Evolutionary conservation across 345 rosid species (phyloP).

Genomic region (Salix dunnii): DNA sequence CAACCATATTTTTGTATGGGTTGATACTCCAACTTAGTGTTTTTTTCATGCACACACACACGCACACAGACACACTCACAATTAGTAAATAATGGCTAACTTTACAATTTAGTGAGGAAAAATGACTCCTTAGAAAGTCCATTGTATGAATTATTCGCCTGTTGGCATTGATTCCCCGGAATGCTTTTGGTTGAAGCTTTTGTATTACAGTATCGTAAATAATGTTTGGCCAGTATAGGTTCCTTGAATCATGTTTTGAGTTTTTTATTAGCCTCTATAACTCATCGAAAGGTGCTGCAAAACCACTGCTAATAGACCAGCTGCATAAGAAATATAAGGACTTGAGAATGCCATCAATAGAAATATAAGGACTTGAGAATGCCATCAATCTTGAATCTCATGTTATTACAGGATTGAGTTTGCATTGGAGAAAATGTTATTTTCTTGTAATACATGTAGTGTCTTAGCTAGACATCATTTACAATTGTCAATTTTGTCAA

Average conservation of each 20-base stretch:
- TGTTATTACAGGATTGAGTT: background rate
- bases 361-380: no score
- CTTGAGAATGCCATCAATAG: no score
- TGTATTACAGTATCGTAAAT: background rate
- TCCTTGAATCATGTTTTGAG: background rate
- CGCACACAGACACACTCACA: no score
- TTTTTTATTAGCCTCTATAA: background rate
- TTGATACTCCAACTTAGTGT: background rate
- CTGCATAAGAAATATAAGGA: background rate
- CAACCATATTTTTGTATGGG: background rate
- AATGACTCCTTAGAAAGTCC: background rate
- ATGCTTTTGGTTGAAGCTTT: background rate
- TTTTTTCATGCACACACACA: background rate
- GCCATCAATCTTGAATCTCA: background rate
- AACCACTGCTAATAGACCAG: background rate
- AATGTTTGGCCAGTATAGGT: background rate
- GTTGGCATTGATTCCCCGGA: background rate
- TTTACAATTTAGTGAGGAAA: background rate
- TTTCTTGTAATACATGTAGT: background rate
- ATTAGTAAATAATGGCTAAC: background rate
- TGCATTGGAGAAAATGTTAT: background rate
- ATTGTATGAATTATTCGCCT: background rate
- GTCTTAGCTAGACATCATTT: background rate
- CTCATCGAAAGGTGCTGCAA: background rate
- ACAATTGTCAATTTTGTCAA: background rate